A percentile compares a stretch with the other conserved stretches of the same genome.
Evolutionary conservation across 306 rosid genomes (phyloP).

Genomic region (Cucurbita maxima): DNA sequence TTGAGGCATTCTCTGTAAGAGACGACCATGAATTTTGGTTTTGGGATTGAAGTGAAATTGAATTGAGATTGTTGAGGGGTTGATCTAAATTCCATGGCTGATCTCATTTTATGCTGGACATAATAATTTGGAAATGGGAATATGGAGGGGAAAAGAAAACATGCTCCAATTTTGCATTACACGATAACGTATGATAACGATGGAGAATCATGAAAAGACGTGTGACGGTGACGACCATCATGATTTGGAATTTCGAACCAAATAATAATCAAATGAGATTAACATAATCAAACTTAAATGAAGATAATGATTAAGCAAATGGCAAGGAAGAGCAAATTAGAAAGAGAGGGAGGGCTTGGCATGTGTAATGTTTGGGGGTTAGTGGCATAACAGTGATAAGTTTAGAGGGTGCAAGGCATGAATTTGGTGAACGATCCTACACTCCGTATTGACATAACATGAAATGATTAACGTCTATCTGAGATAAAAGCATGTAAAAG

Average conservation of each 20-base stretch:
- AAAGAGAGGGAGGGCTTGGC: background rate
- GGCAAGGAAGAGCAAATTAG: background rate
- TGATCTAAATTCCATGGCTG: background rate
- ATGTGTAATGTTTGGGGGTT: background rate
- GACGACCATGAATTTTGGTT: background rate
- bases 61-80: background rate
- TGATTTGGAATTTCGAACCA: background rate
- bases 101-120: background rate
- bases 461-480: too few relatives aligned
- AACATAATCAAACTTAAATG: background rate
- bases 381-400: background rate
- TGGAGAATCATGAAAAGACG: background rate
- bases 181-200: background rate
- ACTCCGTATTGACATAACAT: too few relatives aligned
- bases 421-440: too few relatives aligned
- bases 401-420: background rate
- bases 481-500: too few relatives aligned
- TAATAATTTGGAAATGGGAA: background rate
- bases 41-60: background rate
- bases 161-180: background rate
- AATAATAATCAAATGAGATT: background rate
- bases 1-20: constrained; percentile 66
- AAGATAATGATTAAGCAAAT: background rate
- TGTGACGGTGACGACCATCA: constrained; percentile 2
- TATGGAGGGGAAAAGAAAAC: background rate